phyloP scores from a whole-genome alignment of 306 rosid species.

The Malus fusca region DNA sequence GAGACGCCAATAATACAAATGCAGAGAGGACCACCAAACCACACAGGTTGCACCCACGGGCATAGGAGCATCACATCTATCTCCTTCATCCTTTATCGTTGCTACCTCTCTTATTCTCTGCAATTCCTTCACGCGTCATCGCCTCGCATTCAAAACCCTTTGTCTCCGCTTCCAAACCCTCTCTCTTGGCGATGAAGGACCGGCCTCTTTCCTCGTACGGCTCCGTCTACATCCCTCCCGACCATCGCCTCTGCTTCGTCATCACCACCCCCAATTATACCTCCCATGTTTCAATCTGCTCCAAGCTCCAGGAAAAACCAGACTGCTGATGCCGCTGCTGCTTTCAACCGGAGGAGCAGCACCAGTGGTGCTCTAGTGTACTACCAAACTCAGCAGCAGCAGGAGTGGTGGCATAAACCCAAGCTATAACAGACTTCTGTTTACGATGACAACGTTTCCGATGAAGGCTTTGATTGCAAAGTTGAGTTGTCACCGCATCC shows the following conservation, averaged over 20 bases:
- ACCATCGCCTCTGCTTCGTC: slow-evolving; percentile 69
- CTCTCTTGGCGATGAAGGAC: slow-evolving; percentile 60
- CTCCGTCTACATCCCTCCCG: slow-evolving; percentile 77
- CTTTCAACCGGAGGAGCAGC: slow-evolving; percentile 19
- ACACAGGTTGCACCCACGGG: too few species aligned
- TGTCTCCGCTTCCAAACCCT: slow-evolving; percentile 45
- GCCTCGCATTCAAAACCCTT: slow-evolving; percentile 20
- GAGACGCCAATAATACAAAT: too few species aligned
- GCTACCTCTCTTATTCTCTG: neutral
- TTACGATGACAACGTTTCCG: slow-evolving; percentile 37
- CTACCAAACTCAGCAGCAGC: slow-evolving; percentile 29
- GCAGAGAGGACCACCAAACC: too few species aligned
- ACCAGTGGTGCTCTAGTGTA: neutral
- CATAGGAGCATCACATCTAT: too few species aligned
- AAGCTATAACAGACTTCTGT: slow-evolving; percentile 40
- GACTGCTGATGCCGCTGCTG: neutral
- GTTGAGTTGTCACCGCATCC: slow-evolving; percentile 23
- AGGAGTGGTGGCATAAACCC: slow-evolving; percentile 31
- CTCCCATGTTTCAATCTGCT: slow-evolving; percentile 27
- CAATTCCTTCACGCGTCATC: neutral
- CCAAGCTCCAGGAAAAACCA: slow-evolving; percentile 29
- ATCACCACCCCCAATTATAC: slow-evolving; percentile 23
- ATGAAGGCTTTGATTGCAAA: slow-evolving; percentile 43
- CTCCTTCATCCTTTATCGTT: neutral
- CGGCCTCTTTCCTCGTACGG: slow-evolving; percentile 64